Evolutionary conservation across 2,329 filamentous ascomycete species (phyloP).

Genomic region (Fusarium sp.): DNA sequence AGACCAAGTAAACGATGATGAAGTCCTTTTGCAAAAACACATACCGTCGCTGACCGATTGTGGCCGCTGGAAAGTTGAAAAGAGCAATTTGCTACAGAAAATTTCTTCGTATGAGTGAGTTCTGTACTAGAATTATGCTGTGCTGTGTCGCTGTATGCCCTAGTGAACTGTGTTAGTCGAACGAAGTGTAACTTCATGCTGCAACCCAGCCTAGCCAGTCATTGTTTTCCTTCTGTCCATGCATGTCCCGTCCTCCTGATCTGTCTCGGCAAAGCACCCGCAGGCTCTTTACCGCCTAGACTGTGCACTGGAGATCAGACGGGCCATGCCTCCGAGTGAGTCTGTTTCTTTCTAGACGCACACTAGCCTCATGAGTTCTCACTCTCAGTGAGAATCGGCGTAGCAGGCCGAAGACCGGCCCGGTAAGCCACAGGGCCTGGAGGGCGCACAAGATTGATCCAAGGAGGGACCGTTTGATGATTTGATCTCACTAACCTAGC

Average conservation of each 20-base stretch:
- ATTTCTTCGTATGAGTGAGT: background rate
- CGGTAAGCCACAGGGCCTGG: slow-evolving; percentile 13
- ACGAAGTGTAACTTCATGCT: slow-evolving; percentile 5
- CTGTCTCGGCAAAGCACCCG: slow-evolving; percentile 30
- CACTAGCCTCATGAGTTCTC: slow-evolving; percentile 20
- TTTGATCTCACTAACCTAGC: slow-evolving; percentile 14
- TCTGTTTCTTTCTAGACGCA: slow-evolving; percentile 12
- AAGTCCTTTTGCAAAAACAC: slow-evolving; percentile 9
- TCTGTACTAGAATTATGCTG: background rate
- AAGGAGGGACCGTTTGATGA: slow-evolving; percentile 9
- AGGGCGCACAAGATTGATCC: slow-evolving; percentile 2
- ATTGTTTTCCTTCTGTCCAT: slow-evolving; percentile 1
- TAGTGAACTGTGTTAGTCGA: slow-evolving; percentile 1
- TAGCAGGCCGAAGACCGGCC: slow-evolving; percentile 26
- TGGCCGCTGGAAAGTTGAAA: slow-evolving; percentile 1
- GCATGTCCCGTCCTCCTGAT: slow-evolving; percentile 12
- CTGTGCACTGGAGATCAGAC: slow-evolving; percentile 14
- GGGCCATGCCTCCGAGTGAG: slow-evolving; percentile 20
- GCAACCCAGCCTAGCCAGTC: slow-evolving; percentile 4
- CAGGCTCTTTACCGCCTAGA: slow-evolving; percentile 12
- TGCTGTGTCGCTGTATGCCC: background rate
- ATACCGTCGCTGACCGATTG: slow-evolving; percentile 35
- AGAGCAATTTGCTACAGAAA: background rate
- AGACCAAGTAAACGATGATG: slow-evolving; percentile 10
- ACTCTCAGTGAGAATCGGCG: slow-evolving; percentile 13